Base-by-base conservation (phyloP, 768 basidiomycete genomes). In the Lepiota subincarnata region DNA sequence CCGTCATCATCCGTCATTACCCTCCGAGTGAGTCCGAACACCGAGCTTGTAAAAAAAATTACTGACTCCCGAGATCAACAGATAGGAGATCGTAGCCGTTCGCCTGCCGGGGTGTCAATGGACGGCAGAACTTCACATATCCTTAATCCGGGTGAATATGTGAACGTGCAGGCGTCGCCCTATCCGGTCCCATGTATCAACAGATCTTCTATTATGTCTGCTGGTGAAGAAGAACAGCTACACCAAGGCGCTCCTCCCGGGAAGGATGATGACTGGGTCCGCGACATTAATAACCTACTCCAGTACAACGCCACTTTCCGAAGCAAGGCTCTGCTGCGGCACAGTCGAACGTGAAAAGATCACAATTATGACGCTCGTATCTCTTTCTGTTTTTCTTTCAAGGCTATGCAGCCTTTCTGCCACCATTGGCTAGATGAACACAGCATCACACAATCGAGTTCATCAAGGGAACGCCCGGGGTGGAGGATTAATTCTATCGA, bases 221-320 rank as follows among this genome's bases (percentile, higher is more conserved):
- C 73, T 24, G 72, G 68, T 20, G 69, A 72, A 37, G 68, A 76
- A 40, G 71, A 72, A 55, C 68, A 66, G 18, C 68, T 73, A 43
- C 75, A 71, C 45, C 86, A 87, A 68, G 87, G 87, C 22, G 88
- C 82, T 20, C 80, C 80, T 7, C 87, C 84, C 22, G 87, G 89
- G 10, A 89, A 87, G 63, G 89, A 91, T 61, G 90, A 92, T 64
- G 92, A 93, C 61, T 97, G 94, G 94, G 92, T 95, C n/a, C 78
- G 90, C 51, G 94, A 97, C 64, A 97, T 97, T 69, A 96, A 96
- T 68, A 93, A 92, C 59, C 70, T 97, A 55, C 71, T 97, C 52
- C 92, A 95, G 69, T 97, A 96, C 72, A 97, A 97, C 60, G 91
- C 91, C 24, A 92, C 93, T 0, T 97, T 97, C 69, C 74, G 90